Conservation (phyloP, 2,329 filamentous ascomycete genomes). For the Aspergillus felis region DNA sequence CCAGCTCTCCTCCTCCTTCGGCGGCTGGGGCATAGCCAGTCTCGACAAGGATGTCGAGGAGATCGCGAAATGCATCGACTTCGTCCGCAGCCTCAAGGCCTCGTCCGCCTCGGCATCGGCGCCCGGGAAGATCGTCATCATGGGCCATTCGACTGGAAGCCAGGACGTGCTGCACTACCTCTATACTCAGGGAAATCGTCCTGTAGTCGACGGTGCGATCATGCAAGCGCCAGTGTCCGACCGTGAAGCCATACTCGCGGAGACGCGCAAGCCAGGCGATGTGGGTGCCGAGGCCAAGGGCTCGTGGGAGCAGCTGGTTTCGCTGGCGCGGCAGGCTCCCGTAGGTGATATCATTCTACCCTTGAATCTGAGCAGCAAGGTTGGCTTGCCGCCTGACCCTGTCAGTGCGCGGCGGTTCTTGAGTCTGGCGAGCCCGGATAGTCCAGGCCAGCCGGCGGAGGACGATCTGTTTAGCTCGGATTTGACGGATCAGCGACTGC, state of each 20-base stretch:
- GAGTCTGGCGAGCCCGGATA: conserved; percentile 51
- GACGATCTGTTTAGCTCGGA: conserved; percentile 90
- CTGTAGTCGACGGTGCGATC: conserved; percentile 67
- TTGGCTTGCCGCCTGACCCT: conserved; percentile 36
- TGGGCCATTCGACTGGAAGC: conserved; percentile 67
- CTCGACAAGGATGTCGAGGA: conserved; percentile 54
- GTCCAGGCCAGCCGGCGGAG: conserved; percentile 58
- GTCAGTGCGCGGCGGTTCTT: conserved; percentile 58
- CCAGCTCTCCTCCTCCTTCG: conserved; percentile 50
- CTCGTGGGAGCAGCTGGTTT: conserved; percentile 32
- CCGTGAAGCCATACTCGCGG: conserved; percentile 56
- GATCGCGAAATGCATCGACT: conserved; percentile 49
- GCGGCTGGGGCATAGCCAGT: conserved; percentile 52
- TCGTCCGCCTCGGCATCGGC: conserved; percentile 11
- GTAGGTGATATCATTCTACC: conserved; percentile 31
- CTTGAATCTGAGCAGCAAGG: conserved; percentile 27
- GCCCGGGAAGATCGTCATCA: conserved; percentile 56
- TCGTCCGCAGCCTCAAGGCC: conserved; percentile 42
- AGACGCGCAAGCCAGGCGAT: conserved; percentile 10
- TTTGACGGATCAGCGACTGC: conserved; percentile 56
- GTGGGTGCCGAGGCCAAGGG: conserved; percentile 18
- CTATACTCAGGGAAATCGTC: conserved; percentile 38
- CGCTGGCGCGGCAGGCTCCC: conserved; percentile 19
- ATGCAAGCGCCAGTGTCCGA: conserved; percentile 79
- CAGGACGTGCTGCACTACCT: conserved; percentile 65